Evolutionary conservation across 2,329 filamentous ascomycete species (phyloP).

Genomic region (Aotearoamyces nothofagi): DNA sequence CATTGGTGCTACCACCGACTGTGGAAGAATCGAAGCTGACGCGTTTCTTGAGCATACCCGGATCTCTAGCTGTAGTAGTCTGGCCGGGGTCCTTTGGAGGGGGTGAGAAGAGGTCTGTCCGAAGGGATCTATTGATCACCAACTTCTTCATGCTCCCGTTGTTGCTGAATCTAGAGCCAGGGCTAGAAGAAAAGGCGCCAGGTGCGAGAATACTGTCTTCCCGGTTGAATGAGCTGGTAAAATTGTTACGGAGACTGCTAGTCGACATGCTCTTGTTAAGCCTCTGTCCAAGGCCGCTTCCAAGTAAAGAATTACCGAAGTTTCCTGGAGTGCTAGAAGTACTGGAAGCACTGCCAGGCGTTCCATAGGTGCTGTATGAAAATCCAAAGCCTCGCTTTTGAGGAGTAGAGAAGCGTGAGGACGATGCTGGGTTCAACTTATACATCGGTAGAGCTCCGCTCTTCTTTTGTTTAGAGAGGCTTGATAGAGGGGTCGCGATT

Average conservation of each 20-base stretch:
- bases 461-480: slow-evolving; percentile 57
- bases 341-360: slow-evolving; percentile 56
- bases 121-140: slow-evolving; percentile 77
- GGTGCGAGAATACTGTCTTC: slow-evolving; percentile 80
- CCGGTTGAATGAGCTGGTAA: slow-evolving; percentile 62
- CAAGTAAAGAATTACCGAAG: slow-evolving; percentile 49
- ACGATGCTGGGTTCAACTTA: slow-evolving; percentile 70
- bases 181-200: slow-evolving; percentile 64
- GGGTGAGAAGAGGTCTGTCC: slow-evolving; percentile 54
- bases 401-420: slow-evolving; percentile 67
- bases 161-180: slow-evolving; percentile 47
- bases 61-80: slow-evolving; percentile 30
- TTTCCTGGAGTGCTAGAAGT: slow-evolving; percentile 54
- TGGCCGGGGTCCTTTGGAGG: slow-evolving; percentile 33
- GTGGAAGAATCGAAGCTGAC: slow-evolving; percentile 78
- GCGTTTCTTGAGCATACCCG: slow-evolving; percentile 51
- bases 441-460: slow-evolving; percentile 71
- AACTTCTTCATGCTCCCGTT: slow-evolving; percentile 72
- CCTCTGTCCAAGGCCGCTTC: slow-evolving; percentile 42
- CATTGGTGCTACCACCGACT: slow-evolving; percentile 26
- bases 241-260: slow-evolving; percentile 70
- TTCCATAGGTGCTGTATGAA: slow-evolving; percentile 83
- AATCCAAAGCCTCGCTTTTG: slow-evolving; percentile 84
- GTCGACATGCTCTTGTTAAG: slow-evolving; percentile 81
- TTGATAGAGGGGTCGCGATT: slow-evolving; percentile 75